These are phyloP conservation scores for Agaricus blazei DNA, from an alignment of 768 basidiomycete species.

Conservation along the genomic window DNA sequence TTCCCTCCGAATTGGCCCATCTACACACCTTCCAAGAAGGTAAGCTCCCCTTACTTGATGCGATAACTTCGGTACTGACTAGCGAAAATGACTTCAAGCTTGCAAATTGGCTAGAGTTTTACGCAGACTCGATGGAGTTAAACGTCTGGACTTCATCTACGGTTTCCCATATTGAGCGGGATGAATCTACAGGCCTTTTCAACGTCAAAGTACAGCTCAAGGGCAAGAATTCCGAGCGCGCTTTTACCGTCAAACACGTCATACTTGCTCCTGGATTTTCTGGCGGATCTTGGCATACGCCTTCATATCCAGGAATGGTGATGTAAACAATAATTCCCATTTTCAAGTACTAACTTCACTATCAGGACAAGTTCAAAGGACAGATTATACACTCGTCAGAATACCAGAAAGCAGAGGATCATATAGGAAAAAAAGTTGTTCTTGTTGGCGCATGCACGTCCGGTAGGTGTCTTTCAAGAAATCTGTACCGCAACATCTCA, in stretches of 20 bases:
- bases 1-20: conserved; percentile 60
- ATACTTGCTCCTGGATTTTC: conserved; percentile 51
- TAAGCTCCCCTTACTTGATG: neutral
- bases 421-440: conserved; percentile 52
- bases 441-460: conserved; percentile 56
- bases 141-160: conserved; percentile 57
- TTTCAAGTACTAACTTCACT: neutral
- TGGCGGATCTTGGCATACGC: conserved; percentile 39
- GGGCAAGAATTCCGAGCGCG: conserved; percentile 32
- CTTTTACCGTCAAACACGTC: conserved; percentile 41
- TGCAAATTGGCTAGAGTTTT: conserved; percentile 60
- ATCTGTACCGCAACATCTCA: neutral
- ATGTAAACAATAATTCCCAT: neutral
- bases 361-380: conserved; percentile 44
- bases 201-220: conserved; percentile 6
- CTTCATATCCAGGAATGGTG: conserved; percentile 40
- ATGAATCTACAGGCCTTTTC: conserved; percentile 13
- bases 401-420: conserved; percentile 40
- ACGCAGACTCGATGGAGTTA: conserved; percentile 54
- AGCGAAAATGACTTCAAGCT: conserved; percentile 21
- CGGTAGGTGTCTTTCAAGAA: conserved; percentile 15
- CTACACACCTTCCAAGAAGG: conserved; percentile 46
- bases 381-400: conserved; percentile 45
- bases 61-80: too few relatives aligned
- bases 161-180: conserved; percentile 32